Evolutionary conservation across 495 filamentous ascomycete species (phyloP).

Genomic region (Hyphodiscus hymeniophilus): DNA sequence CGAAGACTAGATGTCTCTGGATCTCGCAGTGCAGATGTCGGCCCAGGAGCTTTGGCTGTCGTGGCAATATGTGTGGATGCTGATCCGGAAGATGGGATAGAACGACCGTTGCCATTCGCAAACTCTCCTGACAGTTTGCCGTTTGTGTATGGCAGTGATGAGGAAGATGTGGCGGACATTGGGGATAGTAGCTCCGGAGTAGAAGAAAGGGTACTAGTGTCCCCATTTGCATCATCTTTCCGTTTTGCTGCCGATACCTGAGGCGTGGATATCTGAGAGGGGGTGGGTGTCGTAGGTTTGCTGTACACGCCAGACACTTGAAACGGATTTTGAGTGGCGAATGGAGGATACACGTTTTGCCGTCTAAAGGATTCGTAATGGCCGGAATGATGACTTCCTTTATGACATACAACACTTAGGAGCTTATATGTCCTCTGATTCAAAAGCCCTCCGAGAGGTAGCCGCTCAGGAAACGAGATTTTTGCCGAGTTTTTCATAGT

Average conservation of each 20-base stretch:
- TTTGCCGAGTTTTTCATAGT: constrained; percentile 93
- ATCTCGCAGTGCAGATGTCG: constrained; percentile 17
- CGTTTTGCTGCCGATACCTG: constrained; percentile 19
- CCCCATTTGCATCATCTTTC: constrained; percentile 17
- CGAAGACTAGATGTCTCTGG: constrained; percentile 31
- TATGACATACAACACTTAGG: constrained; percentile 83
- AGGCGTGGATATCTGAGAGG: constrained; percentile 32
- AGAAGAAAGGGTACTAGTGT: constrained; percentile 29
- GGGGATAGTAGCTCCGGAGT: constrained; percentile 30
- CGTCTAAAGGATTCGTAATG: constrained; percentile 96
- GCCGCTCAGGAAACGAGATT: constrained; percentile 78
- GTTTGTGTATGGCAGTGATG: constrained; percentile 17
- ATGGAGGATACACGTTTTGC: constrained; percentile 70
- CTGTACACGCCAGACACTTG: constrained; percentile 63
- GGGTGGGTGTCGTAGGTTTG: constrained; percentile 31
- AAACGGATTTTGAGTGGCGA: constrained; percentile 72
- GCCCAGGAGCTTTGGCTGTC: constrained; percentile 6
- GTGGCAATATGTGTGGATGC: neutral
- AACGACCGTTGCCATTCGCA: neutral
- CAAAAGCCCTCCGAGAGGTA: constrained; percentile 73
- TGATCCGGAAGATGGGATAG: constrained; percentile 2
- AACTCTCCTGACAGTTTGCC: constrained; percentile 1
- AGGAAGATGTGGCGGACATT: constrained; percentile 19
- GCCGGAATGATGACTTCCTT: constrained; percentile 90
- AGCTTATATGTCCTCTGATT: constrained; percentile 75